phyloP scores from a whole-genome alignment of 2,329 filamentous ascomycete species.

The Alternaria metachromatica region DNA sequence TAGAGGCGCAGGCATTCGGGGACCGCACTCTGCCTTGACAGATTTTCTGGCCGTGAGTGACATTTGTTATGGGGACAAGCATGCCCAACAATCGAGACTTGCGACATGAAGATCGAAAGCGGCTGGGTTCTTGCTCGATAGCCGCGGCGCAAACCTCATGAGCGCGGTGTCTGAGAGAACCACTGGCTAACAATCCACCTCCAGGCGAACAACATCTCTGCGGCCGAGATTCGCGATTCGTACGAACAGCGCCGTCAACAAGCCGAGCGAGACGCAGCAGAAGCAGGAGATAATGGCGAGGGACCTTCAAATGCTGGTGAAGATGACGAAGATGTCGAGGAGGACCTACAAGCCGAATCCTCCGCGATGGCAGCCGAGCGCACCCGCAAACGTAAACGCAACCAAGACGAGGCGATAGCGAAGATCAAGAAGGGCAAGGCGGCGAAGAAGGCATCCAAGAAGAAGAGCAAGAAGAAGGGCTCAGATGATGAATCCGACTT shows the following conservation, averaged over 20 bases:
- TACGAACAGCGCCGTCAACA: constrained; percentile 62
- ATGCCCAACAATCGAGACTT: neutral
- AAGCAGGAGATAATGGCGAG: constrained; percentile 47
- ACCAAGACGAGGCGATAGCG: constrained; percentile 57
- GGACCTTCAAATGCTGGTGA: constrained; percentile 44
- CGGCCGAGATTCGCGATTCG: constrained; percentile 66
- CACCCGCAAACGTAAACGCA: constrained; percentile 63
- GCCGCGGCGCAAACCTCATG: neutral
- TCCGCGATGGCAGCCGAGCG: constrained; percentile 53
- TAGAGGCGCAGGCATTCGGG: constrained; percentile 58
- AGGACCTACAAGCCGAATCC: constrained; percentile 43
- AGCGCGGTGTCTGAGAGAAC: neutral
- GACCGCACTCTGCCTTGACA: constrained; percentile 70
- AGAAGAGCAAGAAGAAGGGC: constrained; percentile 49
- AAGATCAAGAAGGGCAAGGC: constrained; percentile 59
- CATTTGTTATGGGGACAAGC: neutral
- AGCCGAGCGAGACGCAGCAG: constrained; percentile 50
- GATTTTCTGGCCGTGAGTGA: constrained; percentile 68
- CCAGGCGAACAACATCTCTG: constrained; percentile 76
- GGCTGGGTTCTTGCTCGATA: neutral
- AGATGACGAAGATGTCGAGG: constrained; percentile 43
- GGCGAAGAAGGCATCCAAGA: constrained; percentile 55
- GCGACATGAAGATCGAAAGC: neutral
- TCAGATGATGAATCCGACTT: constrained; percentile 54
- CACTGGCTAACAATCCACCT: neutral